A percentile compares a stretch with the other conserved stretches of the same genome.
These are phyloP conservation scores for Termitomyces sp. DNA, from an alignment of 768 basidiomycete genomes.

Conservation along the genomic window DNA sequence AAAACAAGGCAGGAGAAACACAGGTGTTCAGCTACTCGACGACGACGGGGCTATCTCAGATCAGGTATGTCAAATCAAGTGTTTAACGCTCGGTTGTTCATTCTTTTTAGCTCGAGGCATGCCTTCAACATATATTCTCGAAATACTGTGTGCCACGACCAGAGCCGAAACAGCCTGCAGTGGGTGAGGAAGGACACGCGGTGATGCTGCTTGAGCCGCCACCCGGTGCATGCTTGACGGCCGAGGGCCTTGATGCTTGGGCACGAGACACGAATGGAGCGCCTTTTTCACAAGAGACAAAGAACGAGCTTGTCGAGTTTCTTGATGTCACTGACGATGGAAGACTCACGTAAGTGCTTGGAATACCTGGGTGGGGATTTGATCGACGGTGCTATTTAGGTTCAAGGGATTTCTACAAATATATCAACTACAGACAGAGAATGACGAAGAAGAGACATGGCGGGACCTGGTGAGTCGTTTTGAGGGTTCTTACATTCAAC, in stretches of 20 bases:
- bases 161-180: conserved; percentile 14
- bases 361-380: background rate
- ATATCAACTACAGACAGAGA: conserved; percentile 83
- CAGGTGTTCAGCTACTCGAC: conserved; percentile 58
- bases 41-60: conserved; percentile 67
- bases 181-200: too few species aligned
- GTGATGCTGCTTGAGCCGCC: conserved; percentile 44
- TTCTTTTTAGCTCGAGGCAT: conserved; percentile 55
- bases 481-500: too few species aligned
- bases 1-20: conserved; percentile 57
- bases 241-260: conserved; percentile 69
- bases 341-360: conserved; percentile 62
- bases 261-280: conserved; percentile 81
- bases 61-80: conserved; percentile 41
- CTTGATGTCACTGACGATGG: conserved; percentile 74
- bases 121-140: conserved; percentile 74
- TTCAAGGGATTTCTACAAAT: conserved; percentile 82
- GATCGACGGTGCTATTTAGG: conserved; percentile 30
- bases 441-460: conserved; percentile 85
- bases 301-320: conserved; percentile 74
- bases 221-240: conserved; percentile 56
- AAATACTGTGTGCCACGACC: conserved; percentile 66
- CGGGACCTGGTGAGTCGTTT: conserved; percentile 60
- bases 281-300: conserved; percentile 74
- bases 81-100: background rate